Evolutionary conservation across 805 yeast species (phyloP).

Genomic region (Candida dendrica): DNA sequence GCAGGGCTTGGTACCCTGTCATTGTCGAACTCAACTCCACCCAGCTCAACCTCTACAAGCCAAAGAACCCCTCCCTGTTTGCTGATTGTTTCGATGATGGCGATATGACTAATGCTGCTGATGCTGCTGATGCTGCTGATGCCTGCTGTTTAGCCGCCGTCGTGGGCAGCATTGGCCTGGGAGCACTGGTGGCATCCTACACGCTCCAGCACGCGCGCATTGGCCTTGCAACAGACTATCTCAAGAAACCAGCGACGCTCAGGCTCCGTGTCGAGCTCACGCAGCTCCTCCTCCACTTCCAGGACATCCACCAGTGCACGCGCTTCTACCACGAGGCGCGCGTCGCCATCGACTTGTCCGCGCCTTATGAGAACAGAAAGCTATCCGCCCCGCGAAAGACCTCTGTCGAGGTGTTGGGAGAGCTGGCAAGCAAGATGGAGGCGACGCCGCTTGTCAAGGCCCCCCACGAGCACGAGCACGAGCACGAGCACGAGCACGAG

Average conservation of each 20-base stretch:
- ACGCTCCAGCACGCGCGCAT: slow-evolving; percentile 6
- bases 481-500: no score
- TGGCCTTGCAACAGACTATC: slow-evolving; percentile 6
- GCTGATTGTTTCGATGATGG: neutral
- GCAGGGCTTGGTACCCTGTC: slow-evolving; percentile 7
- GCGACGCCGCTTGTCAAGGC: neutral
- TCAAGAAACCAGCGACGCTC: neutral
- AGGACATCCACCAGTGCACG: slow-evolving; percentile 1
- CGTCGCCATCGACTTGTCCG: slow-evolving; percentile 2
- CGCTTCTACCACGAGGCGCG: slow-evolving; percentile 4
- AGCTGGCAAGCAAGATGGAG: neutral
- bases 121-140: no score
- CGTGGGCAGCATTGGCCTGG: neutral
- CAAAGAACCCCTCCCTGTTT: neutral
- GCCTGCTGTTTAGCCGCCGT: no score
- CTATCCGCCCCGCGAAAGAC: slow-evolving; percentile 1
- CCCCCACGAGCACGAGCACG: neutral
- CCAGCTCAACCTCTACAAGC: slow-evolving; percentile 7
- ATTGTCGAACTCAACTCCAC: slow-evolving; percentile 9
- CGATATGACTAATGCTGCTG: no score
- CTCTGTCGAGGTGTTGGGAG: slow-evolving; percentile 1
- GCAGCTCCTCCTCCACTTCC: slow-evolving; percentile 4
- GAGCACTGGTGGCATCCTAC: slow-evolving; percentile 1
- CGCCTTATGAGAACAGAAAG: slow-evolving; percentile 4
- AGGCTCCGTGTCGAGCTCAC: slow-evolving; percentile 8